Evolutionary conservation across 768 basidiomycete genomes (phyloP).

Genomic region (Trametes maxima): DNA sequence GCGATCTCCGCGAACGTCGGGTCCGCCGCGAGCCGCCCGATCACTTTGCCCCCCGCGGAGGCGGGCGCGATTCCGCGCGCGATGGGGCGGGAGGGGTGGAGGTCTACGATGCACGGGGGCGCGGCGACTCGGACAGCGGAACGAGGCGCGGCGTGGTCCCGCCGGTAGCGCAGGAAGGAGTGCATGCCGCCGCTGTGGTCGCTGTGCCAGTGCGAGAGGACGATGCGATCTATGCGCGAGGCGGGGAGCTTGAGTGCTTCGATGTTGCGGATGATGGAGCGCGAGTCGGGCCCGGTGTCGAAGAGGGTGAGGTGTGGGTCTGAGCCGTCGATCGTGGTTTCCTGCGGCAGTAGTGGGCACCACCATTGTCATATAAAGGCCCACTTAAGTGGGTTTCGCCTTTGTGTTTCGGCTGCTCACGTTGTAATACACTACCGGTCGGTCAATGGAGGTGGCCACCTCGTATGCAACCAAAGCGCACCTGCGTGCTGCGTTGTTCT

Average conservation of each 20-base stretch:
- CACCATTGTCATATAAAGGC: too few species aligned
- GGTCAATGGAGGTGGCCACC: too few species aligned
- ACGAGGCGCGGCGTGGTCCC: constrained; percentile 17
- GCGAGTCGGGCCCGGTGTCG: constrained; percentile 82
- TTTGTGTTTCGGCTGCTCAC: too few species aligned
- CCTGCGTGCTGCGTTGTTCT: too few species aligned
- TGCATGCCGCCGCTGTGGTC: constrained; percentile 56
- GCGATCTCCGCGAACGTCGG: constrained; percentile 72
- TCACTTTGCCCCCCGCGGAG: constrained; percentile 44
- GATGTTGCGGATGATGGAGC: constrained; percentile 73
- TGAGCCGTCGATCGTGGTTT: constrained; percentile 55
- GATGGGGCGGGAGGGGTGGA: constrained; percentile 76
- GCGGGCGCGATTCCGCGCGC: constrained; percentile 71
- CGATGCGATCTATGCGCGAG: constrained; percentile 57
- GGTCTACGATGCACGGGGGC: constrained; percentile 56
- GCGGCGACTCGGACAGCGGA: neutral
- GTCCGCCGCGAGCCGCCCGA: constrained; percentile 64
- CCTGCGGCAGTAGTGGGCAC: constrained; percentile 42
- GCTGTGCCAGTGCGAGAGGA: constrained; percentile 77
- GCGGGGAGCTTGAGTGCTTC: constrained; percentile 58
- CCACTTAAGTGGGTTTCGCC: too few species aligned
- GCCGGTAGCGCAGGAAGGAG: constrained; percentile 57
- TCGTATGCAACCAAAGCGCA: too few species aligned
- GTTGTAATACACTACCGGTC: too few species aligned
- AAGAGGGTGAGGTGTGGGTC: constrained; percentile 63